These are phyloP conservation scores for Populus ilicifolia DNA, from an alignment of 345 rosid species.

Conservation along the genomic window DNA sequence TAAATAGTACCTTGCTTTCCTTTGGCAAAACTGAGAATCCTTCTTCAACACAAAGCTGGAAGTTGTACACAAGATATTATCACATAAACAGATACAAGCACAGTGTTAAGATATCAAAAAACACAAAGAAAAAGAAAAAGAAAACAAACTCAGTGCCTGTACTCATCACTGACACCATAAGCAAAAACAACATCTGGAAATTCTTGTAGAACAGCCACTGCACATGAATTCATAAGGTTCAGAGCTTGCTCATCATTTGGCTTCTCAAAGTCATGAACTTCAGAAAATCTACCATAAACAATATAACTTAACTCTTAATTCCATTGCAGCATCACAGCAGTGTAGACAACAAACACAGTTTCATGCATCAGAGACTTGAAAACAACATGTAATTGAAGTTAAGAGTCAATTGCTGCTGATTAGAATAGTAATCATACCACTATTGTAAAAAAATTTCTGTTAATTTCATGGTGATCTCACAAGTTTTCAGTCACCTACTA, in stretches of 20 bases:
- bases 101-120: slow-evolving; percentile 5
- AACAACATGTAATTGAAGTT: not conserved
- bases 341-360: slow-evolving; percentile 6
- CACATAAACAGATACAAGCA: slow-evolving; percentile 5
- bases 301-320: slow-evolving; percentile 22
- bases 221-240: slow-evolving; percentile 88
- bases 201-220: slow-evolving; percentile 65
- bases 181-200: slow-evolving; percentile 64
- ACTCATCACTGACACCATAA: slow-evolving; percentile 91
- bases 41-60: slow-evolving; percentile 76
- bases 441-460: not conserved
- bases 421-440: not conserved
- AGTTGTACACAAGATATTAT: slow-evolving; percentile 13
- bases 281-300: slow-evolving; percentile 62
- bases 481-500: not conserved
- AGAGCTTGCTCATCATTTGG: slow-evolving; percentile 87
- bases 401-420: not conserved
- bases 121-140: not conserved
- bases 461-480: not conserved
- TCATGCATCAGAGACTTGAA: not conserved
- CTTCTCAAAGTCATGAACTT: slow-evolving; percentile 79
- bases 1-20: slow-evolving; percentile 53
- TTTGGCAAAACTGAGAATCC: slow-evolving; percentile 50
- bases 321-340: slow-evolving; percentile 2
- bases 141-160: slow-evolving; percentile 46